Evolutionary conservation across 768 basidiomycete genomes (phyloP), one percentile per base, ranked within the genome.

Genomic region (Tephrocybe sp.): DNA sequence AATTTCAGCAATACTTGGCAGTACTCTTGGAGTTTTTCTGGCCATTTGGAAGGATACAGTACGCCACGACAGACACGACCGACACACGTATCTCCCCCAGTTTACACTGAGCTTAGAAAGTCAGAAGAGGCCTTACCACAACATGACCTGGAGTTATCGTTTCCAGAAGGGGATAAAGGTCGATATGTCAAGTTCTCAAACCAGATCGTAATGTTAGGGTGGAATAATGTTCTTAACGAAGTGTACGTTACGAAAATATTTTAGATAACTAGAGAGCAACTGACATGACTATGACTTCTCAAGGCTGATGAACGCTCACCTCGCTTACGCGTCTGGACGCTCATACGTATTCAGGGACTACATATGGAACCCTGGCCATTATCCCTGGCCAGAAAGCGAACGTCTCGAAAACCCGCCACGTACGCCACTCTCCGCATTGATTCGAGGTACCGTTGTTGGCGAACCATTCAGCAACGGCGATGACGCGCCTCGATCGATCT

Each of bases 331-430:
- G 33, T 75, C 79, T 0, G 70, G 73, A n/a, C 72, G 80, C 12
- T 68, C 76, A 5, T 81, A 80, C 45, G 79, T 80, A 0, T 79
- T 78, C 60, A 62, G 67, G 45, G 72, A 73, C 43, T 78, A 74
- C 55, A 30, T 66, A 10, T 77, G 75, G 74, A 68, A 70, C 20
- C 61, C 62, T 11, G 65, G 68, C 10, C 69, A 76, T 54, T 80
- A 74, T 56, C 69, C 74, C 1, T 78, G 76, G 73, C 70, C 65
- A 2, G 42, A 61, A 40, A 40, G 49, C 4, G 64, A 68, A 25
- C 63, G 60, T 23, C 56, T 53, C 24, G 57, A 62, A 44, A 57
- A 60, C 51, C 54, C 53, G 15, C 69, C 73, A 3, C 68, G 60
- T 20, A 76, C 74, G 1, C 77, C 75, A 1, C 64, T 76, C 8